phyloP scores from a whole-genome alignment of 495 filamentous ascomycete genomes.

The Podospora conica region DNA sequence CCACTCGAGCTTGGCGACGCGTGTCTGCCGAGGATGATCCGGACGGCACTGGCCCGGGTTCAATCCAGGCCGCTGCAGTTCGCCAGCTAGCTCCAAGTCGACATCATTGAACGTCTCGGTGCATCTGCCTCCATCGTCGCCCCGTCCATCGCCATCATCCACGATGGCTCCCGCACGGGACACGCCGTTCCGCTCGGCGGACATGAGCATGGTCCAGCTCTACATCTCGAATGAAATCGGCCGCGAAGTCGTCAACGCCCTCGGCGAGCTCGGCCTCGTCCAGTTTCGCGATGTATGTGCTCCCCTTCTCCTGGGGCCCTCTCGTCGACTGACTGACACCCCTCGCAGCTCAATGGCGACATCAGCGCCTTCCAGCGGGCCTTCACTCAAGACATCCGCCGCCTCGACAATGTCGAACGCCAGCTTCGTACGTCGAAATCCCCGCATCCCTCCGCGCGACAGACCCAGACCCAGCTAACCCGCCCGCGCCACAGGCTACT shows the following conservation, averaged over 20 bases:
- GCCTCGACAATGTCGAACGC: slow-evolving; percentile 95
- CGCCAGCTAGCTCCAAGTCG: slow-evolving; percentile 8
- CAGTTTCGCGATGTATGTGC: slow-evolving; percentile 89
- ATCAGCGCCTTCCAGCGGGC: slow-evolving; percentile 92
- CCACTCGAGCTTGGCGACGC: slow-evolving; percentile 1
- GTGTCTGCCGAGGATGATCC: not conserved
- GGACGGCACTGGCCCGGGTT: no score
- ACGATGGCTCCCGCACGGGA: slow-evolving; percentile 59
- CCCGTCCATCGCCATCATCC: slow-evolving; percentile 14
- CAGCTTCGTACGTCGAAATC: slow-evolving; percentile 69
- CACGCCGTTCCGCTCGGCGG: slow-evolving; percentile 98
- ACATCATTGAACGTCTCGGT: not conserved
- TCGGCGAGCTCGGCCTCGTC: slow-evolving; percentile 91
- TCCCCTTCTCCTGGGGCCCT: slow-evolving; percentile 8
- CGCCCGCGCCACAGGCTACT: slow-evolving; percentile 59
- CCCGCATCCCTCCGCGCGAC: not conserved
- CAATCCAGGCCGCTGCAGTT: not conserved
- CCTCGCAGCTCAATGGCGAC: slow-evolving; percentile 77
- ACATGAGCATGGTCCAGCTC: slow-evolving; percentile 99
- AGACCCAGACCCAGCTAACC: not conserved
- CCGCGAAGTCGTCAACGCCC: slow-evolving; percentile 90
- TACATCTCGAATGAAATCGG: slow-evolving; percentile 99
- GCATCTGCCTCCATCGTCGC: slow-evolving; percentile 13
- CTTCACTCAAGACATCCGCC: slow-evolving; percentile 94
- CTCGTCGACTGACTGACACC: not conserved